Conservation (phyloP, 208 protist species). For the Trichomonas vaginalis region DNA sequence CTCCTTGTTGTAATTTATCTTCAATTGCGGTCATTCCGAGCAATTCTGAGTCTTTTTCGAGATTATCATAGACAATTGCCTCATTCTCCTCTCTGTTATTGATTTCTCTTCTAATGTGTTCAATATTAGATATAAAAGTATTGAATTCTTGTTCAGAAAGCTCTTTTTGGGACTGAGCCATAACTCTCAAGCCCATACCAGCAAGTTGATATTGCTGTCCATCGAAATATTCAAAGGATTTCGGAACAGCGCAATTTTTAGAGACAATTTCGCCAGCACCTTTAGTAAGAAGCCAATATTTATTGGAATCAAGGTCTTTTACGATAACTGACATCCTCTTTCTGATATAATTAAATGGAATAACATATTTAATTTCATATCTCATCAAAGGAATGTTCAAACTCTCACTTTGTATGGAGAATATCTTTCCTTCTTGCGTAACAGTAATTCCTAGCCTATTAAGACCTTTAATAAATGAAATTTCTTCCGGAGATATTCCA, state of each 20-base stretch:
- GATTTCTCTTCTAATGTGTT: neutral
- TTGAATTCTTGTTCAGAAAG: neutral
- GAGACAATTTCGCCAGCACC: neutral
- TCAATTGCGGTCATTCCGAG: constrained; percentile 49
- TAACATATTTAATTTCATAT: neutral
- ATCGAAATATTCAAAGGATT: neutral
- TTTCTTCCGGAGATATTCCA: neutral
- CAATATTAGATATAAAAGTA: neutral
- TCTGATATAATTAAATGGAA: constrained; percentile 12
- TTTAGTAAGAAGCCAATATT: constrained; percentile 12
- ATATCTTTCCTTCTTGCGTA: neutral
- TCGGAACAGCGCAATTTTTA: neutral
- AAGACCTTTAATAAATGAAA: neutral
- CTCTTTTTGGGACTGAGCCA: neutral
- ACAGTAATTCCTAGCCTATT: neutral
- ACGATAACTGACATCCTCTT: constrained; percentile 24
- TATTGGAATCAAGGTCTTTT: neutral
- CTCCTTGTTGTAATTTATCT: constrained; percentile 49
- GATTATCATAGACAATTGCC: neutral
- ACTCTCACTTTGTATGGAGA: neutral
- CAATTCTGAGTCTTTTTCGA: constrained; percentile 43
- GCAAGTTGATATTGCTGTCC: neutral
- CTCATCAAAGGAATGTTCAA: neutral
- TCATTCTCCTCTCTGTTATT: neutral
- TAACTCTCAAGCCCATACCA: neutral